A percentile compares a stretch with the other conserved stretches of the same genome.
Evolutionary conservation across 352 stramenopile species (phyloP).

Genomic region (Blastocystis sp.): DNA sequence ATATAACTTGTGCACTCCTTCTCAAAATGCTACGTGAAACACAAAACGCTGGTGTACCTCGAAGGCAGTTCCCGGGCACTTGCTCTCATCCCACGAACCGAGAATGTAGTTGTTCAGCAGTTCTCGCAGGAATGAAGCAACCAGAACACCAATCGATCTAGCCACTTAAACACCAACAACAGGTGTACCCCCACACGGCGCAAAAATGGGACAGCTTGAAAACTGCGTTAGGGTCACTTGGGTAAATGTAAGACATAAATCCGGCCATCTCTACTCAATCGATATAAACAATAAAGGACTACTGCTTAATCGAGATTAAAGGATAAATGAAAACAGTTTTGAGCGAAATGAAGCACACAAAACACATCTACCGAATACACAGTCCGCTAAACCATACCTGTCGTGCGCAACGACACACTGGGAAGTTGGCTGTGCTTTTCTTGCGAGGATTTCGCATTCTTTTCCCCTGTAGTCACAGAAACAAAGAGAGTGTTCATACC

Average conservation of each 20-base stretch:
- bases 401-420: not conserved
- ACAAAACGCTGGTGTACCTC: not conserved
- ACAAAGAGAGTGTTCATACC: too few relatives aligned
- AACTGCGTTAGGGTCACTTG: conserved; percentile 34
- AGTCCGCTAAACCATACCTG: not conserved
- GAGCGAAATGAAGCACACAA: conserved; percentile 43
- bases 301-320: not conserved
- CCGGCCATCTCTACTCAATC: not conserved
- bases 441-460: not conserved
- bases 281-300: not conserved
- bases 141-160: conserved; percentile 22
- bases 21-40: not conserved
- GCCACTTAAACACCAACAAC: not conserved
- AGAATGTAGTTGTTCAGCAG: not conserved
- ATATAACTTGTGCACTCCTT: not conserved
- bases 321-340: conserved; percentile 45
- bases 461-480: too few relatives aligned
- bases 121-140: conserved; percentile 16
- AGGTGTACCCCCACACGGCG: not conserved
- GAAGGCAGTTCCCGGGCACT: not conserved
- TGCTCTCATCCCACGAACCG: not conserved
- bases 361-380: not conserved
- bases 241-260: not conserved
- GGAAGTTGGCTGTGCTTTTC: not conserved
- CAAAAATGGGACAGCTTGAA: conserved; percentile 10